Conservation (phyloP, 768 basidiomycete genomes). For the Dioszegia crocea region DNA sequence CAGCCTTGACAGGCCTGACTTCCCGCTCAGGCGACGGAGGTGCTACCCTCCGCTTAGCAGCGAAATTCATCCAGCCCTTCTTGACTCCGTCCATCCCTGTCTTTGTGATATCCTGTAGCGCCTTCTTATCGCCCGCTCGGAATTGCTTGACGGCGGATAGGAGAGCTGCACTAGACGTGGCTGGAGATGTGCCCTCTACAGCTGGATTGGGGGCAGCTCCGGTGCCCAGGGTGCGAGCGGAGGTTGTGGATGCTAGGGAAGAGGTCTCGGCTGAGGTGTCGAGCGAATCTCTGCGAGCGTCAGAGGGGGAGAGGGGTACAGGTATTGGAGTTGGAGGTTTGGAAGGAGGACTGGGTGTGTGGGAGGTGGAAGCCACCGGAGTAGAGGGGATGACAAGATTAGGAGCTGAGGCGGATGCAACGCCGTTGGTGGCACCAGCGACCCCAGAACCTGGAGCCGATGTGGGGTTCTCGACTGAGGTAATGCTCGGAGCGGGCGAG, state of each 20-base stretch:
- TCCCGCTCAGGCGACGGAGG: no score
- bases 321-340: neutral
- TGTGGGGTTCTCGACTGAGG: neutral
- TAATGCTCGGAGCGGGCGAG: neutral
- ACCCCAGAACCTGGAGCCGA: neutral
- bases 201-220: neutral
- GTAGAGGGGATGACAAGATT: neutral
- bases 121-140: slow-evolving; percentile 74
- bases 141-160: slow-evolving; percentile 74
- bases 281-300: neutral
- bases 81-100: slow-evolving; percentile 75
- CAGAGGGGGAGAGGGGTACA: neutral
- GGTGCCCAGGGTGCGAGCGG: no score
- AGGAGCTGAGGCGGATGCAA: neutral
- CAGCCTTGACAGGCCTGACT: slow-evolving; percentile 12
- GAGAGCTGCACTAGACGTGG: slow-evolving; percentile 51
- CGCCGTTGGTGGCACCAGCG: neutral
- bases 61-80: slow-evolving; percentile 86
- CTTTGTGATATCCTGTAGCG: slow-evolving; percentile 65
- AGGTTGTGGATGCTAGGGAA: neutral
- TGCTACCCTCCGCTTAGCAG: slow-evolving; percentile 47
- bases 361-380: neutral
- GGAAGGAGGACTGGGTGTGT: slow-evolving; percentile 7
- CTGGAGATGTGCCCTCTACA: neutral
- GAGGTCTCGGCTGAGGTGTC: slow-evolving; percentile 6